Percentiles rank a stretch among this genome's conserved stretches.
Conservation (phyloP, 2,329 filamentous ascomycete genomes). For the Pseudogymnoascus sp. region DNA sequence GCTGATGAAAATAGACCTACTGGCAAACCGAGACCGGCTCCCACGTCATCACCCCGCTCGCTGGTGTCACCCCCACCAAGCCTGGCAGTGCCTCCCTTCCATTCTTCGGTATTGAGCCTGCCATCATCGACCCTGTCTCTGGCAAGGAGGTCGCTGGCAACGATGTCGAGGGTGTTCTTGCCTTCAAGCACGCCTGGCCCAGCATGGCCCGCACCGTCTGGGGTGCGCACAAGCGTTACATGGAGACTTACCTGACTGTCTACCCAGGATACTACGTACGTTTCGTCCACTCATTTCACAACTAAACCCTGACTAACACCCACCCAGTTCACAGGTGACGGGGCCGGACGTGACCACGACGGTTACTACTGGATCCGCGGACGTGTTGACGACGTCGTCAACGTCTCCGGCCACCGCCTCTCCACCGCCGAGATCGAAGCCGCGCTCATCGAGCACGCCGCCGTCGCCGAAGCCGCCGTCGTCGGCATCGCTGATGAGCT, state of each 20-base stretch:
- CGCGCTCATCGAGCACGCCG: slow-evolving; percentile 82
- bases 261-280: slow-evolving; percentile 97
- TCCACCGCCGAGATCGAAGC: slow-evolving; percentile 98
- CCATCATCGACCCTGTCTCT: slow-evolving; percentile 92
- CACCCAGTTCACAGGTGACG: slow-evolving; percentile 75
- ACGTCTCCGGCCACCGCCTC: slow-evolving; percentile 90
- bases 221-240: slow-evolving; percentile 95
- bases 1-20: slow-evolving; percentile 62
- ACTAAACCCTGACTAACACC: slow-evolving; percentile 12
- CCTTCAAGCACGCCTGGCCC: slow-evolving; percentile 96
- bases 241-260: slow-evolving; percentile 96
- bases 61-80: slow-evolving; percentile 91
- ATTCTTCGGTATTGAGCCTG: slow-evolving; percentile 97
- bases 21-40: slow-evolving; percentile 99
- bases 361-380: slow-evolving; percentile 99
- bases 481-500: slow-evolving; percentile 90
- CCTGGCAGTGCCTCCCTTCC: slow-evolving; percentile 91
- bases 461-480: slow-evolving; percentile 88
- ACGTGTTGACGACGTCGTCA: slow-evolving; percentile 96
- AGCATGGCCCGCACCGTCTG: slow-evolving; percentile 98
- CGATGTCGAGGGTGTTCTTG: slow-evolving; percentile 92
- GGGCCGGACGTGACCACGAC: slow-evolving; percentile 91
- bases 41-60: slow-evolving; percentile 88
- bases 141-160: slow-evolving; percentile 91
- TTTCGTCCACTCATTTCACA: slow-evolving; percentile 18